Evolutionary conservation across 345 rosid species (phyloP), one percentile per base, ranked within the genome.

Genomic region (Moricandia arvensis): DNA sequence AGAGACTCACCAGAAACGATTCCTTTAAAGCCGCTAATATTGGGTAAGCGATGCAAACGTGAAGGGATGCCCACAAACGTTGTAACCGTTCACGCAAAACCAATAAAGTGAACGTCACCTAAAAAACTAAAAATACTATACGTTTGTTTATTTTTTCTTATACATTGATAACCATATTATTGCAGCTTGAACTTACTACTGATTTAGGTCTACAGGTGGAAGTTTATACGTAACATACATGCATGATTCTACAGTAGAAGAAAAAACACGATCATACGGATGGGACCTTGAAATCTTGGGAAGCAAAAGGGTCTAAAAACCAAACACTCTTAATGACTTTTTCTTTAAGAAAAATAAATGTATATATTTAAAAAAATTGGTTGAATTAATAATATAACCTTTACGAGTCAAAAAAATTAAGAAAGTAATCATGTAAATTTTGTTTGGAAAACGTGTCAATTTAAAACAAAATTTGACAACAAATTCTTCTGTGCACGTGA

Each of bases 11-110:
- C 17, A 1, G 49, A 70, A 77, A 77, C 76, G 80, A 66, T 64
- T 64, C 66, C 72, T 47, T 65, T 65, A 71, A 71, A 71, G 68
- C 72, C 30, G 72, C 55, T 57, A 64, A 64, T 64, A 35, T 71
- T 65, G 59, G 76, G 72, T 59, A 37, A 64, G 27, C 75, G 65
- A 76, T 30, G 72, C 76, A 77, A 65, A 71, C 77, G 81, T 59
- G 81, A 78, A 43, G 58, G 59, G 55, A 37, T 47, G 16, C 57
- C 68, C 68, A 49, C 58, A 78, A 51, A 78, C 73, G 81, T 66
- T 49, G 30, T 43, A 58, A 63, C 75, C 18, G 75, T 70, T 54
- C 24, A 54, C 47, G 71, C 75, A 55, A 59, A 59, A 72, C 73
- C 8, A 18, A 7, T 29, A 72, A 72, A 72, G 59, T 66, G 77